A percentile compares a stretch with the other conserved stretches of the same genome.
These are phyloP conservation scores for Peniophora sp. DNA, from an alignment of 1,284 basidiomycete genomes.

Conservation along the genomic window DNA sequence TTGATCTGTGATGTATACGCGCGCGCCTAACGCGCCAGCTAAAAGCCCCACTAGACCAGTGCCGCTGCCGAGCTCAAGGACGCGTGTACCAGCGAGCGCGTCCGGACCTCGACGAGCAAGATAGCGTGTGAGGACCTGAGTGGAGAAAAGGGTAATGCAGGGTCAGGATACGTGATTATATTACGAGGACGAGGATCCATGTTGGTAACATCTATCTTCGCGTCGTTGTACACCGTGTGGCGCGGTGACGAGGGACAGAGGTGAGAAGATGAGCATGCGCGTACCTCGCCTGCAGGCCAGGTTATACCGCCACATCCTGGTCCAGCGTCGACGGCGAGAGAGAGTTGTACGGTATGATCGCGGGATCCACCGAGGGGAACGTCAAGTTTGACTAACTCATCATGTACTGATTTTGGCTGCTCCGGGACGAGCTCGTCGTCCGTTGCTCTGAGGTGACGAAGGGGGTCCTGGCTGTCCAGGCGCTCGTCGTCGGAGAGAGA, in stretches of 20 bases:
- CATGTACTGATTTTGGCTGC: conserved; percentile 46
- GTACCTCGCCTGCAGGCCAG: conserved; percentile 89
- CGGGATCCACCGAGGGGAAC: conserved; percentile 24
- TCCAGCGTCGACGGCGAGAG: conserved; percentile 64
- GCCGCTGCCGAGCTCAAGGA: conserved; percentile 84
- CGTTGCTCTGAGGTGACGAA: conserved; percentile 47
- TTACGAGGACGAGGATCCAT: conserved; percentile 1
- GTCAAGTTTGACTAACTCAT: conserved; percentile 39
- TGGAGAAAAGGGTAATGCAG: conserved; percentile 1
- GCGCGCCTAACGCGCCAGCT: conserved; percentile 59
- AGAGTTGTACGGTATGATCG: conserved; percentile 28
- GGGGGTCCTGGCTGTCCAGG: conserved; percentile 39
- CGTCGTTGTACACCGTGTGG: neutral
- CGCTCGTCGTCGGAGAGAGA: neutral
- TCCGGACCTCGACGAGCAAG: conserved; percentile 47
- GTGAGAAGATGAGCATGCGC: conserved; percentile 18
- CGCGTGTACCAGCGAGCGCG: conserved; percentile 42
- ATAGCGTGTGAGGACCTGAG: conserved; percentile 71
- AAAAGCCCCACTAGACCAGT: conserved; percentile 88
- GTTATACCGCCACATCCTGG: conserved; percentile 88
- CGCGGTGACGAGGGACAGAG: neutral
- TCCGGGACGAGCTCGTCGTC: conserved; percentile 39
- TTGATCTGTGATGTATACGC: conserved; percentile 85
- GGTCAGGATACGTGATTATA: neutral
- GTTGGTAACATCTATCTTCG: neutral